phyloP scores from a whole-genome alignment of 176 grass and related monocot species.

The Aechmea fasciata region DNA sequence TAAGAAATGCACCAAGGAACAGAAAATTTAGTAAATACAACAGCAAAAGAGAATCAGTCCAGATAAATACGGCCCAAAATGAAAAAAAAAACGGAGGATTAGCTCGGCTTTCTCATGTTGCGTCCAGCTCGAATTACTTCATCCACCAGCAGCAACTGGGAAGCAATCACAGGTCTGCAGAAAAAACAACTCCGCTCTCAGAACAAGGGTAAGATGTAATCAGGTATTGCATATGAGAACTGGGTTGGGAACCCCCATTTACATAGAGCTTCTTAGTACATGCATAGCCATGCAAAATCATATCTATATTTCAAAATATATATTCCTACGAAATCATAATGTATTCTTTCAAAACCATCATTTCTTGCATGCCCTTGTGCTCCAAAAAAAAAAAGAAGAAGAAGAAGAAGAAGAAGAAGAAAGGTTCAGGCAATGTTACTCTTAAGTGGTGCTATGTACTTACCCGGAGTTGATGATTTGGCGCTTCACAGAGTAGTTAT shows the following conservation, averaged over 20 bases:
- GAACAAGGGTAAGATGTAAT: neutral
- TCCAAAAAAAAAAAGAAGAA: neutral
- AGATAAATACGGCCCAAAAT: neutral
- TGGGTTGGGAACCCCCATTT: neutral
- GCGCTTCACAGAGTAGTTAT: slow-evolving; percentile 82
- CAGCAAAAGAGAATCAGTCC: slow-evolving; percentile 5
- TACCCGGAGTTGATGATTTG: slow-evolving; percentile 93
- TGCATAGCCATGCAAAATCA: neutral
- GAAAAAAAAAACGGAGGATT: slow-evolving; percentile 8
- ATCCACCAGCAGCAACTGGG: slow-evolving; percentile 83
- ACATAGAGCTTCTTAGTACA: neutral
- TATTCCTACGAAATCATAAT: slow-evolving; percentile 1
- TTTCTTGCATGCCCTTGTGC: neutral
- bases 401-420: too few relatives aligned
- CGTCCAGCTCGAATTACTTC: slow-evolving; percentile 86
- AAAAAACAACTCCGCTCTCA: neutral
- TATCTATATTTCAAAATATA: neutral
- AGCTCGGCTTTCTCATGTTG: slow-evolving; percentile 92
- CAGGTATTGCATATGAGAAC: neutral
- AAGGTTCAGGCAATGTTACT: neutral
- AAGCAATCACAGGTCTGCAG: slow-evolving; percentile 84
- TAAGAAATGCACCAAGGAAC: too few relatives aligned
- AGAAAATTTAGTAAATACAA: neutral
- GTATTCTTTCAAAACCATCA: neutral
- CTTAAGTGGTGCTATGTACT: slow-evolving; percentile 4